Conservation (phyloP, 2,329 filamentous ascomycete genomes). For the Verticillium longisporum region DNA sequence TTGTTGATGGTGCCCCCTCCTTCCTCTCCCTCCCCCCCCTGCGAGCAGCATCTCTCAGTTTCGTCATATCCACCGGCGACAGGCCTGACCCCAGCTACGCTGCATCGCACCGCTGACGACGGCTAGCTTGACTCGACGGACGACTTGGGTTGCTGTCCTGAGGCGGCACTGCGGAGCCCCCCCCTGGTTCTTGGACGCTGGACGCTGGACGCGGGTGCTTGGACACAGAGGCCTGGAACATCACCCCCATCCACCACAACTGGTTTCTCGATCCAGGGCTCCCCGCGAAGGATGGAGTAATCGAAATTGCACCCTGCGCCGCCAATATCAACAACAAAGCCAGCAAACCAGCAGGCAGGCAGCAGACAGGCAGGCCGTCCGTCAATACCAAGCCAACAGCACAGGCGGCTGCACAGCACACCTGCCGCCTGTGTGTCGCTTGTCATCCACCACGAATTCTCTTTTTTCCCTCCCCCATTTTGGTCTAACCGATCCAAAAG, state of each 20-base stretch:
- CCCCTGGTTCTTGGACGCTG: neutral
- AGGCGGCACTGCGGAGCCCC: neutral
- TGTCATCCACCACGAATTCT: neutral
- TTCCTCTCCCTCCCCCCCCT: neutral
- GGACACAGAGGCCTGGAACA: neutral
- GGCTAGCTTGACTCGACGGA: neutral
- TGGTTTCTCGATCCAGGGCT: neutral
- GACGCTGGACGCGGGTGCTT: neutral
- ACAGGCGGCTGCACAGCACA: too few species aligned
- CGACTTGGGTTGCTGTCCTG: neutral
- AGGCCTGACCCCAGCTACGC: neutral
- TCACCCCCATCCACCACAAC: neutral
- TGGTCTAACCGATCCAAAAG: neutral
- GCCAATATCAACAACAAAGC: neutral
- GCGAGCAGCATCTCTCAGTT: neutral
- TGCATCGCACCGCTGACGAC: neutral
- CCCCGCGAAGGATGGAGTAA: slow-evolving; percentile 3
- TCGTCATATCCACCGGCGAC: neutral
- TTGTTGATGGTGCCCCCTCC: neutral
- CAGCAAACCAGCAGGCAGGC: neutral
- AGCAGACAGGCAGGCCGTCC: neutral
- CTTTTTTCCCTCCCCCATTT: neutral
- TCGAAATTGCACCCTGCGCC: slow-evolving; percentile 1
- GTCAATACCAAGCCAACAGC: neutral
- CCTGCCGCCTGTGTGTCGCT: neutral